phyloP scores from a whole-genome alignment of 306 rosid genomes.

The Dalbergia cultrata region DNA sequence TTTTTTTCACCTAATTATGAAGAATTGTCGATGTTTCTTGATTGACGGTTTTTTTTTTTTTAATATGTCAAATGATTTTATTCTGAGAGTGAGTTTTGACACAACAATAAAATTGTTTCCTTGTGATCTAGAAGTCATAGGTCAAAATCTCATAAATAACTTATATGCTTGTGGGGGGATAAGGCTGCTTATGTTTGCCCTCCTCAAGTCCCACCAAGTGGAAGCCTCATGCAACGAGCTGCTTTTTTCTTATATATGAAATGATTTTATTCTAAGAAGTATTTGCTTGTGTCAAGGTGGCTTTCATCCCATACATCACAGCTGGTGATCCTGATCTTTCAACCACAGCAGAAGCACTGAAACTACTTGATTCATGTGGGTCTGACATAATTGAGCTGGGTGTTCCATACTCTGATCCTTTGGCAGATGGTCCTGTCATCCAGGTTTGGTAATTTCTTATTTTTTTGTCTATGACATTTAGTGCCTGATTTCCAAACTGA shows the following conservation, averaged over 20 bases:
- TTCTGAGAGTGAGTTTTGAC: too few species aligned
- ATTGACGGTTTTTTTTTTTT: neutral
- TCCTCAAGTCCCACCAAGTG: too few species aligned
- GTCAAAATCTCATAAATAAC: too few species aligned
- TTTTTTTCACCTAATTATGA: too few species aligned
- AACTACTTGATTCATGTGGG: slow-evolving; percentile 84
- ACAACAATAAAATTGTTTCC: too few species aligned
- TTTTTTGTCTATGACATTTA: slow-evolving; percentile 27
- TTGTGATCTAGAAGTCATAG: too few species aligned
- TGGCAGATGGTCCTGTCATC: slow-evolving; percentile 99
- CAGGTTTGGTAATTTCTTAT: slow-evolving; percentile 64
- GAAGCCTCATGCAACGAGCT: too few species aligned
- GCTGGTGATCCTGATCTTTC: slow-evolving; percentile 98
- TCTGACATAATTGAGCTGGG: slow-evolving; percentile 96
- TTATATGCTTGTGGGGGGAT: too few species aligned
- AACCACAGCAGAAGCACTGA: slow-evolving; percentile 88
- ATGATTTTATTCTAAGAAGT: slow-evolving; percentile 41
- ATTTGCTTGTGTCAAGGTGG: slow-evolving; percentile 68
- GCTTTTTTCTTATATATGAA: too few species aligned
- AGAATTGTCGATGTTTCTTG: neutral
- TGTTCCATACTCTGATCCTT: slow-evolving; percentile 93
- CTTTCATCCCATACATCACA: slow-evolving; percentile 87
- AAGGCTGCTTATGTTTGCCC: too few species aligned
- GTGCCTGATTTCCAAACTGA: slow-evolving; percentile 42
- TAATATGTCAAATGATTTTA: neutral